These are phyloP conservation scores for Barnettozyma populi DNA, from an alignment of 805 yeast genomes.

Conservation along the genomic window DNA sequence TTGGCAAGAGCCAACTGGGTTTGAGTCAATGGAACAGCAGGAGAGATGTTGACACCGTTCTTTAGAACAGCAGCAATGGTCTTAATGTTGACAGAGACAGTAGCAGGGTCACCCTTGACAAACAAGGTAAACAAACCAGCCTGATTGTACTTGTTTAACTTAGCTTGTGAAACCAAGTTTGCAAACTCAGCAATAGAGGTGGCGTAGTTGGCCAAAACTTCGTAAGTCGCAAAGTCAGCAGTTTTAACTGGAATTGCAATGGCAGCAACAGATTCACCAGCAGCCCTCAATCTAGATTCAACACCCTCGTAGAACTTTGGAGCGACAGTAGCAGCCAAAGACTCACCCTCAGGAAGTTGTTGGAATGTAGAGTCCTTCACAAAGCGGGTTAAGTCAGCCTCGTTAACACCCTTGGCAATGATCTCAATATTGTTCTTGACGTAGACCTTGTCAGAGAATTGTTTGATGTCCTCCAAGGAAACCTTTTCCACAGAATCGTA, in stretches of 20 bases:
- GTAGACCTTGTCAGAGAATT: conserved; percentile 63
- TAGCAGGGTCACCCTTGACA: conserved; percentile 54
- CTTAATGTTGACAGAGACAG: conserved; percentile 57
- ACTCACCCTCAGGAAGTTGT: conserved; percentile 56
- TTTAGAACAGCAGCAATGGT: conserved; percentile 48
- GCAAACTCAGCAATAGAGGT: conserved; percentile 48
- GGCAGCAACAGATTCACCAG: conserved; percentile 66
- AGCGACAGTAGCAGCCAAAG: conserved; percentile 34
- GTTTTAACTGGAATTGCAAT: conserved; percentile 75
- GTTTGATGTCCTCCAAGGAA: conserved; percentile 57
- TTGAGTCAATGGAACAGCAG: conserved; percentile 51
- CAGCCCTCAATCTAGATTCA: conserved; percentile 59
- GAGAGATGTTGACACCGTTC: conserved; percentile 50
- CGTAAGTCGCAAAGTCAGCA: conserved; percentile 58
- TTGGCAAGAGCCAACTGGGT: conserved; percentile 39
- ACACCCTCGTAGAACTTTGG: conserved; percentile 55
- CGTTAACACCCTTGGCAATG: conserved; percentile 67
- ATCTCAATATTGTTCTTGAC: conserved; percentile 66
- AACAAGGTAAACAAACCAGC: conserved; percentile 76
- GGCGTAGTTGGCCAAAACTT: conserved; percentile 65
- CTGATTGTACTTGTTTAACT: conserved; percentile 62
- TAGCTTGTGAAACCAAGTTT: conserved; percentile 46
- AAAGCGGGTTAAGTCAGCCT: conserved; percentile 62
- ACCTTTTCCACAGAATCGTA: conserved; percentile 61
- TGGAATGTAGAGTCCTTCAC: conserved; percentile 61